Evolutionary conservation across 257 asterid species (phyloP).

Genomic region (Nicotiana otophora): DNA sequence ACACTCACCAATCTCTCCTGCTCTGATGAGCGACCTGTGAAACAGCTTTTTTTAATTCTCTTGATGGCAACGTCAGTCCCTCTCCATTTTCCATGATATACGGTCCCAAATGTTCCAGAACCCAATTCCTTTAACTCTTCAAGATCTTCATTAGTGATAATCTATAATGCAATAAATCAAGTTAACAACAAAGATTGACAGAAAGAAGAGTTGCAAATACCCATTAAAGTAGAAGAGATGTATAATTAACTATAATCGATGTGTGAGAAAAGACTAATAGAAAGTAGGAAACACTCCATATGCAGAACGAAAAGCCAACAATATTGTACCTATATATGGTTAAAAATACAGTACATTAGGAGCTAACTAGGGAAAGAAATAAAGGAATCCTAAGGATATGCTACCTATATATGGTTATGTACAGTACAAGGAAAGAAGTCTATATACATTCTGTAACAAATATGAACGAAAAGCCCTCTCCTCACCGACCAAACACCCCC

Average conservation of each 20-base stretch:
- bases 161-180: conserved; percentile 32
- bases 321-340: too few relatives aligned
- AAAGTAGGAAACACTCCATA: background rate
- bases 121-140: conserved; percentile 92
- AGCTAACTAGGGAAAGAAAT: too few relatives aligned
- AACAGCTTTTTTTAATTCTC: conserved; percentile 82
- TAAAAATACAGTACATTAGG: too few relatives aligned
- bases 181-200: background rate
- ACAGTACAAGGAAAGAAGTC: too few relatives aligned
- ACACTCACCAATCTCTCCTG: conserved; percentile 66
- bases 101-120: conserved; percentile 94
- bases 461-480: background rate
- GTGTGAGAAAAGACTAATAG: background rate
- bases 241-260: background rate
- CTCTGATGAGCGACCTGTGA: conserved; percentile 81
- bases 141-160: conserved; percentile 71
- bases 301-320: background rate
- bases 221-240: background rate
- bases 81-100: conserved; percentile 96
- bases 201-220: background rate
- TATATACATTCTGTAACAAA: too few relatives aligned
- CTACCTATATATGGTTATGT: too few relatives aligned
- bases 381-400: too few relatives aligned
- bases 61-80: conserved; percentile 93
- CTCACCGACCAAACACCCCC: too few relatives aligned